These are phyloP conservation scores for Marsdenia floribunda DNA, from an alignment of 257 asterid species.

Conservation along the genomic window DNA sequence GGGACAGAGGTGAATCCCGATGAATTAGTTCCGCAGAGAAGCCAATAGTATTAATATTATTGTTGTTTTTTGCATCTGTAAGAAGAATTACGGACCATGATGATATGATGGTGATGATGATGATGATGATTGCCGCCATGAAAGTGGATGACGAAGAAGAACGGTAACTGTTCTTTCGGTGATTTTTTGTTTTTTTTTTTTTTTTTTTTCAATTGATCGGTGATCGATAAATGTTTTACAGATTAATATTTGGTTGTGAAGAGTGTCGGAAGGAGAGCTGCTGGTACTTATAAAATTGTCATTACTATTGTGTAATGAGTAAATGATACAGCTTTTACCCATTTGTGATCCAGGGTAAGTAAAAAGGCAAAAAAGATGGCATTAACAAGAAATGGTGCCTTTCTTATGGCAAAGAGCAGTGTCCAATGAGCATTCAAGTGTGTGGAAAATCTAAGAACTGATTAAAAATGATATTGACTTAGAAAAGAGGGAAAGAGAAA, in stretches of 20 bases:
- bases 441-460: too few relatives aligned
- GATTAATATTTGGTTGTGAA: not conserved
- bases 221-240: not conserved
- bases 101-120: not conserved
- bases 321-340: not conserved
- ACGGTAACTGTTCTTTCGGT: too few relatives aligned
- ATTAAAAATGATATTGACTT: too few relatives aligned
- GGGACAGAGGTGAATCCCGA: conserved; percentile 42
- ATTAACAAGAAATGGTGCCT: not conserved
- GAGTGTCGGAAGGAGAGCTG: not conserved
- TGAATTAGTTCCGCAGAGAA: conserved; percentile 50
- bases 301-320: not conserved
- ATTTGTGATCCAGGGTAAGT: not conserved
- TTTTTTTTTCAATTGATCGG: too few relatives aligned
- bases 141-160: not conserved
- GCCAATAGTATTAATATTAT: conserved; percentile 15
- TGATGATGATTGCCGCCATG: not conserved
- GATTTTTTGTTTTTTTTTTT: too few relatives aligned
- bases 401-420: not conserved
- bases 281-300: not conserved
- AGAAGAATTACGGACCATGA: not conserved
- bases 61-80: not conserved
- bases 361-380: not conserved
- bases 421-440: too few relatives aligned
- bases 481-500: too few relatives aligned